phyloP scores from a whole-genome alignment of 83 land plant genomes.

The Picea engelmannii region DNA sequence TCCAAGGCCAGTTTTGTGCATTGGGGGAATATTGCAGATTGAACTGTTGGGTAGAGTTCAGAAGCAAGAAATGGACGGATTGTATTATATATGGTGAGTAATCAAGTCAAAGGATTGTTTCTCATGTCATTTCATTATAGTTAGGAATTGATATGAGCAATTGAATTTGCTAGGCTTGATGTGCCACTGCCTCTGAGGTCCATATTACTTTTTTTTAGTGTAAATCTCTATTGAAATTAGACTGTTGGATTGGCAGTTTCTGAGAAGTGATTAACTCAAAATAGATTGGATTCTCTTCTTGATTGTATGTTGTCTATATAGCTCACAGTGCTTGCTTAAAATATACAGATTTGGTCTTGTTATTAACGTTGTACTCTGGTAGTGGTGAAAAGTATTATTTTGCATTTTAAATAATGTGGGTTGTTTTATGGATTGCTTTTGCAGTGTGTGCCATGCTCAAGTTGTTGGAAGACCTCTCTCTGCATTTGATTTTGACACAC shows the following conservation, averaged over 20 bases:
- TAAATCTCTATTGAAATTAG: neutral
- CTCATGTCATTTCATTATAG: neutral
- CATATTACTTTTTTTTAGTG: neutral
- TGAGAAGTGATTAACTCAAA: constrained; percentile 1
- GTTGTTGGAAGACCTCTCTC: constrained; percentile 51
- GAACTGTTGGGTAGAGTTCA: constrained; percentile 91
- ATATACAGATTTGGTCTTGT: neutral
- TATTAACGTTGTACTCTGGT: neutral
- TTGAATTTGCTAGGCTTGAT: neutral
- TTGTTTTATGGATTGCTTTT: constrained; percentile 9
- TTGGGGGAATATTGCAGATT: constrained; percentile 84
- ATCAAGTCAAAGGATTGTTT: neutral
- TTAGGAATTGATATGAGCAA: neutral
- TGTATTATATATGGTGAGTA: constrained; percentile 91
- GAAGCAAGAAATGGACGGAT: constrained; percentile 72
- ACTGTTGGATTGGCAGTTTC: neutral
- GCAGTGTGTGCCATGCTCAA: constrained; percentile 54
- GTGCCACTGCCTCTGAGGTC: neutral
- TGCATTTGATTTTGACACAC: constrained; percentile 32
- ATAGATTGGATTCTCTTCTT: neutral
- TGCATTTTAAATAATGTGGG: neutral
- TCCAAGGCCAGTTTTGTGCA: constrained; percentile 83
- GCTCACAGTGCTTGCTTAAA: neutral
- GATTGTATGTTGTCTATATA: neutral
- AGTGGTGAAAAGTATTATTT: neutral